phyloP scores from a whole-genome alignment of 78 protist genomes.

The Dictyostelium purpureum region DNA sequence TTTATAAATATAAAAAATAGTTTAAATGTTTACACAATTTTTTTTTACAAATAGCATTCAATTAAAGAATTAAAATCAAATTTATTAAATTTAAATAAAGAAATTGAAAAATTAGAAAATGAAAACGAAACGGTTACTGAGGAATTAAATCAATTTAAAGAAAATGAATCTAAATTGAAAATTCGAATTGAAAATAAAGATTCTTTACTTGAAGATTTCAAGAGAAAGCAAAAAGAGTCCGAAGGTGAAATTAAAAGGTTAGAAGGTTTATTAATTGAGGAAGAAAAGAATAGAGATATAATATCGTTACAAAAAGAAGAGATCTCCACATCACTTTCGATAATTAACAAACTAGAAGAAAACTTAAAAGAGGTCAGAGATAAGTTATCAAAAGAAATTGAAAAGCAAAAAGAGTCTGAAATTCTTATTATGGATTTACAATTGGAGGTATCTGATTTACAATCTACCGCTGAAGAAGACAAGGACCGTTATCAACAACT shows the following conservation, averaged over 20 bases:
- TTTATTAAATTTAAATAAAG: neutral
- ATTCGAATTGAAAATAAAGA: slow-evolving; percentile 3
- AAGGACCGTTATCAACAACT: neutral
- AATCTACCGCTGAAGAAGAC: neutral
- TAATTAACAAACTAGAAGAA: neutral
- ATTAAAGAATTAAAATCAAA: slow-evolving; percentile 13
- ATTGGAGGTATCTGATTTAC: neutral
- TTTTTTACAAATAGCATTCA: neutral
- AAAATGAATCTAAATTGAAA: neutral
- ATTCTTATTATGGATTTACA: slow-evolving; percentile 4
- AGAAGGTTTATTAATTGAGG: neutral
- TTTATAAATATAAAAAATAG: neutral
- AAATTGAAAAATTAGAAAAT: neutral
- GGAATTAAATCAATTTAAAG: neutral
- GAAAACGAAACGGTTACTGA: neutral
- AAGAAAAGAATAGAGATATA: neutral
- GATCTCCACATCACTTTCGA: neutral
- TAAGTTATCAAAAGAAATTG: neutral
- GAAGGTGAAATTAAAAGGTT: neutral
- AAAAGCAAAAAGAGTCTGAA: slow-evolving; percentile 1
- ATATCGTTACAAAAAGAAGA: slow-evolving; percentile 8
- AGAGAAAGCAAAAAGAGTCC: neutral
- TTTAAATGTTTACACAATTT: neutral
- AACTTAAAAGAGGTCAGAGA: neutral
- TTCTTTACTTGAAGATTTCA: neutral